Evolutionary conservation across 2,329 filamentous ascomycete species (phyloP), one percentile per base, ranked within the genome.

Genomic region (Fusarium oligoseptatum): DNA sequence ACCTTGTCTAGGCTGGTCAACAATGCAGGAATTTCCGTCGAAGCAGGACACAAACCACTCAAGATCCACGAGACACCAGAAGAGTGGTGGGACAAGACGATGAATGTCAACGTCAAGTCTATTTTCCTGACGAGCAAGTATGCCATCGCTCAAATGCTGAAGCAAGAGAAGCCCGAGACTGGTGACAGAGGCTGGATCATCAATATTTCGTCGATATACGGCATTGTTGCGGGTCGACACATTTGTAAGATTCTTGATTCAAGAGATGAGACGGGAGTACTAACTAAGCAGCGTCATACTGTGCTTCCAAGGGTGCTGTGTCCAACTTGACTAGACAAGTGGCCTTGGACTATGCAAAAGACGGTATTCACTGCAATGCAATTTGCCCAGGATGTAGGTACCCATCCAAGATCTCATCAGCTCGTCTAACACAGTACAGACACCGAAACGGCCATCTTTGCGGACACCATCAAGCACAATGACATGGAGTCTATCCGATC

Each of bases 321-420:
- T 80, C 84, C 4, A 86, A 85, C n/a, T 70, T 89, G 5, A 90
- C 88, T 0, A 82, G 84, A 37, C 80, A 84, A 10, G 81, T 87
- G 0, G 87, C 87, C 0, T 69, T 87, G 39, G 88, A 90, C 45
- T 88, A 87, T 71, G 88, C 85, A 0, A 76, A 77, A 1, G 76
- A 85, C 12, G 80, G 83, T 0, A 88, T 90, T 29, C 88, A 90
- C 69, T 84, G 85, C 37, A 90, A 90, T 73, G 87, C 87, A 0
- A 82, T 90, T 6, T 88, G 87, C 63, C 88, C 88, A 6, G 88
- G 88, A 7, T 89, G 76, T 76, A 20, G 62, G 70, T 52, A 11
- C 3, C 4, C 8, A 20, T 17, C 2, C 1, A 0, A 20, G 7
- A 39, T 8, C 22, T 22, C 5, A 6, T 24, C 34, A 10, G 1